Percentiles rank a stretch among this genome's conserved stretches.
phyloP scores from a whole-genome alignment of 148 eudicot genomes.

The Arctostaphylos glauca region DNA sequence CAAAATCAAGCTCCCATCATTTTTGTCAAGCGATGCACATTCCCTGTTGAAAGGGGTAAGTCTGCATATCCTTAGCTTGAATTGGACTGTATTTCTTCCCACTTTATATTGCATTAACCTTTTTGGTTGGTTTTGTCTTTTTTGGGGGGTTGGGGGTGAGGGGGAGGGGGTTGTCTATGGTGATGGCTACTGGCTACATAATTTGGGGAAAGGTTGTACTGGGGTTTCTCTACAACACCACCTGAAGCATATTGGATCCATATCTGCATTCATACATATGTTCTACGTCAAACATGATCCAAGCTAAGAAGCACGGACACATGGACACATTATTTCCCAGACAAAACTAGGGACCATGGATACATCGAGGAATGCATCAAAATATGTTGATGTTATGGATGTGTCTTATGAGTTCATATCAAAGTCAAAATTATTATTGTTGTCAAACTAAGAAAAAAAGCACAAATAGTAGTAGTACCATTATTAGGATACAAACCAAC shows the following conservation, averaged over 20 bases:
- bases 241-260: background rate
- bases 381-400: too few species aligned
- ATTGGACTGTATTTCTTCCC: background rate
- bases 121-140: background rate
- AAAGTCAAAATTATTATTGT: too few species aligned
- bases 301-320: too few species aligned
- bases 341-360: too few species aligned
- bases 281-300: background rate
- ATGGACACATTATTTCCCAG: too few species aligned
- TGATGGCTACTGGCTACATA: background rate
- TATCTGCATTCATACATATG: background rate
- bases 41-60: conserved; percentile 53
- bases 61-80: background rate
- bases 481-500: too few species aligned
- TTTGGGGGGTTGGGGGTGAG: too few species aligned
- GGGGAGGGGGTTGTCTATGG: background rate
- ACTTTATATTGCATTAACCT: background rate
- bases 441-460: too few species aligned
- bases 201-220: background rate
- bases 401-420: too few species aligned
- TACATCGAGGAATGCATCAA: too few species aligned
- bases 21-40: conserved; percentile 63
- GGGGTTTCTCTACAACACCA: background rate
- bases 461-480: too few species aligned
- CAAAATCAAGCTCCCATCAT: conserved; percentile 55